These are phyloP conservation scores for Kodamaea sp. DNA, from an alignment of 1,139 yeast species.

Conservation along the genomic window DNA sequence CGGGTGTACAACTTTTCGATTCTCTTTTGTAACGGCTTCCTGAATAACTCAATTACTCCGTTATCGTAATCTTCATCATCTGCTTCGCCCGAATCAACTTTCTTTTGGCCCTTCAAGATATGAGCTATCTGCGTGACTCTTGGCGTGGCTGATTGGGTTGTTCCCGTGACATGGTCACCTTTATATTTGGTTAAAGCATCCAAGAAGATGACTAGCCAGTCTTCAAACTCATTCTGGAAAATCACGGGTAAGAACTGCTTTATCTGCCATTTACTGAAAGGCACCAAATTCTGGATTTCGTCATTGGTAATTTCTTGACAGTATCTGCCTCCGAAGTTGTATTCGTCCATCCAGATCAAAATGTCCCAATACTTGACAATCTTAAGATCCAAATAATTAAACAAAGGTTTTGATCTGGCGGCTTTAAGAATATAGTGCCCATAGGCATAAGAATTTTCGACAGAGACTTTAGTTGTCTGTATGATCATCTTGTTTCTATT, in stretches of 20 bases:
- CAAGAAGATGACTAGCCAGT: conserved; percentile 78
- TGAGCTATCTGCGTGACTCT: conserved; percentile 68
- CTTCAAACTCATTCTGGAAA: conserved; percentile 80
- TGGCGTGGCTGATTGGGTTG: conserved; percentile 49
- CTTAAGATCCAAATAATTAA: conserved; percentile 75
- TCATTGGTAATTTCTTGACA: conserved; percentile 59
- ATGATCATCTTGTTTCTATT: conserved; percentile 74
- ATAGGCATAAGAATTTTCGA: conserved; percentile 88
- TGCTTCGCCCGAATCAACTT: conserved; percentile 29
- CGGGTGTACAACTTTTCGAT: conserved; percentile 63
- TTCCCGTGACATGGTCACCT: conserved; percentile 35
- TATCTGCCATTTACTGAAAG: conserved; percentile 80
- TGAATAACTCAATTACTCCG: conserved; percentile 52
- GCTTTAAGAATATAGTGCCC: conserved; percentile 86
- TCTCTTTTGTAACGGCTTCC: conserved; percentile 67
- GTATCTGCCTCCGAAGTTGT: conserved; percentile 82
- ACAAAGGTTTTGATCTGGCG: conserved; percentile 77
- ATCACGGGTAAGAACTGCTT: conserved; percentile 71
- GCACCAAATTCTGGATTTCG: conserved; percentile 58
- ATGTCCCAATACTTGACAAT: conserved; percentile 88
- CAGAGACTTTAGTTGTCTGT: conserved; percentile 73
- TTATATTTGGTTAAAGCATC: conserved; percentile 68
- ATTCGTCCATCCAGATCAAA: conserved; percentile 91
- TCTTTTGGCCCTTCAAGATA: conserved; percentile 47
- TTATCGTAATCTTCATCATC: conserved; percentile 34